Evolutionary conservation across 805 yeast species (phyloP), one percentile per base, ranked within the genome.

Genomic region (Limtongia smithiae): DNA sequence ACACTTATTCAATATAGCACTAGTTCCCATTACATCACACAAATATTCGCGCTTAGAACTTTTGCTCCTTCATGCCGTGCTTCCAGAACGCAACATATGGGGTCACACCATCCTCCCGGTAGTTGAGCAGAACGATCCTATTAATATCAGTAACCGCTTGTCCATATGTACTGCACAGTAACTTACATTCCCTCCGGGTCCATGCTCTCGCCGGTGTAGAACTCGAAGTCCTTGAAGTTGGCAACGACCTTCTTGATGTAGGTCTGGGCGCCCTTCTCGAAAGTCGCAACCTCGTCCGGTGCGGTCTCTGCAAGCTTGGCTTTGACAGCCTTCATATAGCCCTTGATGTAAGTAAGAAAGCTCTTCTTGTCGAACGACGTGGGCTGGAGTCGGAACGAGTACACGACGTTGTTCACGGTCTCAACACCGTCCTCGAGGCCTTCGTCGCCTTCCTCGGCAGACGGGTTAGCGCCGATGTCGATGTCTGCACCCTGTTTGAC

Each of bases 151-250:
- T 14, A 18, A 15, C 6, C 37, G 11, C 4, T n/a, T 6, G 6
- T 14, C 11, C 24, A 34, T 4, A 17, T 15, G 24, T 6, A 9
- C 37, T 6, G 15, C 14, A 34, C 5, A 20, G 5, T 4, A 34
- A 32, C 55, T 6, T 47, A 51, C 98, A 93, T 93, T 65, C 84
- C 98, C 76, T 93, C 98, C 73, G 98, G 98, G 82, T 93, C 97
- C 98, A 93, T 93, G 71, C 96, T 85, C 80, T 91, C 97, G 80
- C 98, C 97, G 64, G 96, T 91, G 90, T 76, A 93, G 82, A 93
- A 93, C 71, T 93, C 98, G 95, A 94, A 93, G 82, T 93, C 98
- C 71, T 84, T 85, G 93, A 93, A 93, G 74, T 90, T 84, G 68
- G 82, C 85, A 67, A 93, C 73, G 62, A 93, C 84, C 82, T 93